These are phyloP conservation scores for Sporothrix euskadiensis DNA, from an alignment of 2,329 filamentous ascomycete species.

Conservation along the genomic window DNA sequence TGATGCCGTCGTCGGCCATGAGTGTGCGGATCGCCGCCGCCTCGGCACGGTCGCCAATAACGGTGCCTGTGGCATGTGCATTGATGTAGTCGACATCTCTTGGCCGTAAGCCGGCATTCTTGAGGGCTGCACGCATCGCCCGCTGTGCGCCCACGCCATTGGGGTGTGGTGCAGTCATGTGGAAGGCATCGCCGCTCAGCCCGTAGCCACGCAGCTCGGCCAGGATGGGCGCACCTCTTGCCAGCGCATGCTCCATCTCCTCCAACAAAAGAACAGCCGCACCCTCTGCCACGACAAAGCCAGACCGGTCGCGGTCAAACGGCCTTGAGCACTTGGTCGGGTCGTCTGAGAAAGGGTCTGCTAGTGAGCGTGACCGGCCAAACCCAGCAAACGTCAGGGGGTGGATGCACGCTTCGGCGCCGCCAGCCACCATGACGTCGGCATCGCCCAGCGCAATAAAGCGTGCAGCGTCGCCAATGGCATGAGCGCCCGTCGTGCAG, in stretches of 20 bases:
- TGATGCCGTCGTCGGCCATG: constrained; percentile 69
- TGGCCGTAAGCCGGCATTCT: constrained; percentile 68
- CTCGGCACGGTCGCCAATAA: constrained; percentile 84
- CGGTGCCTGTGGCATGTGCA: constrained; percentile 88
- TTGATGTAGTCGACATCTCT: constrained; percentile 84
- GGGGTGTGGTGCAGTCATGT: constrained; percentile 86
- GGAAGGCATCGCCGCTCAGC: constrained; percentile 84
- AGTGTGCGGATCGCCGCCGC: constrained; percentile 77
- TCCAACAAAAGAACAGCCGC: constrained; percentile 86
- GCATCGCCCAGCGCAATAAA: constrained; percentile 91
- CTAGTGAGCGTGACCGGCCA: constrained; percentile 79
- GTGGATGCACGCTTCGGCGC: constrained; percentile 92
- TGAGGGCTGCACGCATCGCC: constrained; percentile 83
- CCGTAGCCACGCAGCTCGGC: constrained; percentile 89
- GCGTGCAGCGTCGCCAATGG: constrained; percentile 88
- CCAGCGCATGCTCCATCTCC: constrained; percentile 82
- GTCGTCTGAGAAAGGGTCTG: constrained; percentile 3
- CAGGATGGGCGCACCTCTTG: constrained; percentile 77
- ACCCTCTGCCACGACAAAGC: constrained; percentile 92
- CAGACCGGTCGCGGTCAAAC: constrained; percentile 76
- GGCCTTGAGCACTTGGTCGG: constrained; percentile 65
- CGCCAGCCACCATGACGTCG: constrained; percentile 94
- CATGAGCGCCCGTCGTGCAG: constrained; percentile 94
- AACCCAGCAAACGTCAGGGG: constrained; percentile 92
- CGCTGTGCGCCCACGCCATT: constrained; percentile 79